Evolutionary conservation across 108 stramenopile genomes (phyloP).

Genomic region (Cyclostephanos tholiformis): DNA sequence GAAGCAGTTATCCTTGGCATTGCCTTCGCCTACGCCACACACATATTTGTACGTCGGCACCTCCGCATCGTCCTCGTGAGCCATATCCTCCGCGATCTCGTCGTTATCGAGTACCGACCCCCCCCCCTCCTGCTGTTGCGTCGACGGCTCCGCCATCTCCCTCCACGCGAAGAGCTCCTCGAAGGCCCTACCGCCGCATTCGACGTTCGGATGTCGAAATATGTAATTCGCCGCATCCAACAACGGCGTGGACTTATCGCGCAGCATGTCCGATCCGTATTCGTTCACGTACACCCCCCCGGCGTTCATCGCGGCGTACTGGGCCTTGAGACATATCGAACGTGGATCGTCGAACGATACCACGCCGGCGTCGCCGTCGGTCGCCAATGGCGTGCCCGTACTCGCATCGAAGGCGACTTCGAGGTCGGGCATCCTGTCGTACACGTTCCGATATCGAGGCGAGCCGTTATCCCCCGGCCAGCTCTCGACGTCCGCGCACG

Average conservation of each 20-base stretch:
- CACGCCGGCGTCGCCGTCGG: conserved; percentile 9
- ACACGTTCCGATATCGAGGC: conserved; percentile 27
- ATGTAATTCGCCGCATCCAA: conserved; percentile 39
- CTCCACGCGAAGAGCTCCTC: conserved; percentile 19
- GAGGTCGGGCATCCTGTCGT: conserved; percentile 13
- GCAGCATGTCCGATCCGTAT: conserved; percentile 25
- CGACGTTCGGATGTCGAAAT: background rate
- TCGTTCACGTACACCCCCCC: conserved; percentile 25
- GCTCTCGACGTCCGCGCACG: conserved; percentile 20
- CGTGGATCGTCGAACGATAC: conserved; percentile 34
- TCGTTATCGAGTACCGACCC: too few relatives aligned
- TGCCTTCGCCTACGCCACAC: conserved; percentile 28
- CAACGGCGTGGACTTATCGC: conserved; percentile 27
- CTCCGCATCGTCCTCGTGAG: background rate
- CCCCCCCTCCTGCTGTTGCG: background rate
- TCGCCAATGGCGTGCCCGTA: conserved; percentile 17
- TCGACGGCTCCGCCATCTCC: background rate
- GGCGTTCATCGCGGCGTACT: conserved; percentile 28
- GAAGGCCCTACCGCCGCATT: conserved; percentile 23
- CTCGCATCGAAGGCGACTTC: conserved; percentile 6
- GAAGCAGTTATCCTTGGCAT: conserved; percentile 22
- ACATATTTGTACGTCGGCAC: conserved; percentile 12
- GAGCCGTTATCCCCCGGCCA: conserved; percentile 36
- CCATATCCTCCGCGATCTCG: too few relatives aligned
- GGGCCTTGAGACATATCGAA: conserved; percentile 35